Conservation (phyloP, 805 yeast species). For the Starmerella floricola region DNA sequence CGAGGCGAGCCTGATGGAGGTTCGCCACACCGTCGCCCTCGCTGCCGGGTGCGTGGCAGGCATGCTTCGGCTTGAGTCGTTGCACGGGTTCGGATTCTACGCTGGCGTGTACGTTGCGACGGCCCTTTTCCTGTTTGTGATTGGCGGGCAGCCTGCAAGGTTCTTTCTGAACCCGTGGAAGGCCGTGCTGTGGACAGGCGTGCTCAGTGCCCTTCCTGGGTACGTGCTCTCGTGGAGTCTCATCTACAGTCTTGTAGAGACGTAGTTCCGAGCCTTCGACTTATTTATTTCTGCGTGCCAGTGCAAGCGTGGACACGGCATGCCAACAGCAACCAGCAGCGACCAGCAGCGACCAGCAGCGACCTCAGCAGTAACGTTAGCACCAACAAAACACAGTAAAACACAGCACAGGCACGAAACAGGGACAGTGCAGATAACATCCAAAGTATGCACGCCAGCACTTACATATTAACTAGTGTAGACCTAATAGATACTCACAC, state of each 20-base stretch:
- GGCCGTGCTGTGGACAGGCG: constrained; percentile 11
- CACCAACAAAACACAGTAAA: too few relatives aligned
- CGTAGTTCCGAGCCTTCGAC: constrained; percentile 1
- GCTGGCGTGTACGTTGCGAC: constrained; percentile 16
- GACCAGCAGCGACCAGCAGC: too few relatives aligned
- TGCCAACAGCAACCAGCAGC: too few relatives aligned
- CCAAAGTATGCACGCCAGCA: too few relatives aligned
- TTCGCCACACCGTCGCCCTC: constrained; percentile 40
- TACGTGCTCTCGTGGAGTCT: constrained; percentile 23
- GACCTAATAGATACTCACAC: too few relatives aligned
- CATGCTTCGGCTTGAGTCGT: constrained; percentile 39
- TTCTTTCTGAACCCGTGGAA: constrained; percentile 7
- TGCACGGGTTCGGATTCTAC: constrained; percentile 39
- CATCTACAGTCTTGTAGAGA: constrained; percentile 18
- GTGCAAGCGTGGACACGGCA: too few relatives aligned
- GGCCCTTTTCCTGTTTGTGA: constrained; percentile 23
- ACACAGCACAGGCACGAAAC: too few relatives aligned
- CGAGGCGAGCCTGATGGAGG: constrained; percentile 7
- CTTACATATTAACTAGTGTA: too few relatives aligned
- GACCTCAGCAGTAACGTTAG: too few relatives aligned
- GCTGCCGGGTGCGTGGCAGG: constrained; percentile 46
- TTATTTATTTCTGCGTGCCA: too few relatives aligned
- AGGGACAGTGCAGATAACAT: too few relatives aligned
- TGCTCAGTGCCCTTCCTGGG: constrained; percentile 18
- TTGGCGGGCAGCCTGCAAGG: constrained; percentile 1